Conservation (phyloP, 176 grass and related monocot genomes). For the Lolium rigidum region DNA sequence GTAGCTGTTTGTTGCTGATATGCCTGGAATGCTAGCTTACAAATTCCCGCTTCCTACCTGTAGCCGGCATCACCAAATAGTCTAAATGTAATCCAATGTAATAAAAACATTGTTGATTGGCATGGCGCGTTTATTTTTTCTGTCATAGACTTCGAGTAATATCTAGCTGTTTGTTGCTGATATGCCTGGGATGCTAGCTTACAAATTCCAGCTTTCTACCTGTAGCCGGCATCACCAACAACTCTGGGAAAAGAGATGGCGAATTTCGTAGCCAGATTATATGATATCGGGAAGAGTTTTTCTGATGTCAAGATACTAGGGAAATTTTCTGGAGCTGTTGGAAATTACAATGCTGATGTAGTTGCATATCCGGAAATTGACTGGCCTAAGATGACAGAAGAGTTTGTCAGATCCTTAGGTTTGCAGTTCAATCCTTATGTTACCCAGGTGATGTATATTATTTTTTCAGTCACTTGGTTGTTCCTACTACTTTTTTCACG, state of each 20-base stretch:
- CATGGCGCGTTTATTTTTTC: background rate
- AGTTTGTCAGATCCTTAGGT: slow-evolving; percentile 86
- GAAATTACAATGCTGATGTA: slow-evolving; percentile 96
- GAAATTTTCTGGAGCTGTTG: slow-evolving; percentile 95
- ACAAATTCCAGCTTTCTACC: slow-evolving; percentile 22
- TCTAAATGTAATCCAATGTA: background rate
- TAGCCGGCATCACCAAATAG: slow-evolving; percentile 86
- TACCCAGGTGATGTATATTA: slow-evolving; percentile 74
- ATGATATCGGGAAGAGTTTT: slow-evolving; percentile 64
- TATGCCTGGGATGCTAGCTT: slow-evolving; percentile 15
- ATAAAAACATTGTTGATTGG: background rate
- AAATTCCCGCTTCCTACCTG: slow-evolving; percentile 37
- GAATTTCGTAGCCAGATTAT: slow-evolving; percentile 82
- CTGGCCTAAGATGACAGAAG: slow-evolving; percentile 81
- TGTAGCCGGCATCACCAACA: slow-evolving; percentile 96
- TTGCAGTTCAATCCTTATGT: slow-evolving; percentile 89
- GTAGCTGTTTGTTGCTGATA: slow-evolving; percentile 22
- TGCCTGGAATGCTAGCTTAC: slow-evolving; percentile 15
- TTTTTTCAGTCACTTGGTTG: slow-evolving; percentile 5
- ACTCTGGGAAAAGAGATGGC: slow-evolving; percentile 99
- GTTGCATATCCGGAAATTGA: slow-evolving; percentile 84
- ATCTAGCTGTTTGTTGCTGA: slow-evolving; percentile 19
- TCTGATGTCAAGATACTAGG: slow-evolving; percentile 69
- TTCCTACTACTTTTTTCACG: background rate
- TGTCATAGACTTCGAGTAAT: slow-evolving; percentile 26